Base-by-base conservation (phyloP, 371 early-diverging fungal genomes). In the Lichtheimia ramosa region DNA sequence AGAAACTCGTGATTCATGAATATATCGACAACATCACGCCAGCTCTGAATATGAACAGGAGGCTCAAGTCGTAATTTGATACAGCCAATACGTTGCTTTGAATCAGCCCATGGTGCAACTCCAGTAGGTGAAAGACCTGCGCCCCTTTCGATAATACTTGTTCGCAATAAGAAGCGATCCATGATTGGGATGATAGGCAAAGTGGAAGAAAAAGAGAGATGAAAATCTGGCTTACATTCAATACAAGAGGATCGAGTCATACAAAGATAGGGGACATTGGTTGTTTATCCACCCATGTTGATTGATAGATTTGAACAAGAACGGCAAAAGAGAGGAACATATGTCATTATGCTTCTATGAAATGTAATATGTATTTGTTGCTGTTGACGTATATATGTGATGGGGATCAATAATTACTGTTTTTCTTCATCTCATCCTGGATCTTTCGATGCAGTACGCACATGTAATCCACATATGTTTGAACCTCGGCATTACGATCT, bases 381-480 rank as follows among this genome's bases (percentile, higher is more conserved):
- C 8, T 6, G 34, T 34, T 34, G 34, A 34, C 6, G 34, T 34
- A 34, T 34, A 34, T 4, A 34, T 10, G 34, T 14, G 8, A 4
- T 16, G 21, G 27, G 34, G n/a, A 53, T 56, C 54, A 59, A 50
- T 73, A 78, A 42, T 64, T 69, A 23, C 52, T 69, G 10, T 51
- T 48, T 49, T 74, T 73, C 46, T 78, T 83, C 74, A 88, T 84
- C 74, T 92, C 94, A 34, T 79, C 85, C 70, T 93, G 94, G 60
- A 92, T 92, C 70, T 89, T 91, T 62, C 92, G 85, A 69, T 98
- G 98, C 61, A 96, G 86, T 10, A 84, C 82, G 66, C 93, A 92
- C 70, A 98, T 82, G 61, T 88, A 98, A 64, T 97, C 98, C 13
- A 97, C 95, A 73, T 98, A 97, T 15, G 88, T 89, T 87, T 92